Evolutionary conservation across 345 rosid species (phyloP).

Genomic region (Sonneratia alba): DNA sequence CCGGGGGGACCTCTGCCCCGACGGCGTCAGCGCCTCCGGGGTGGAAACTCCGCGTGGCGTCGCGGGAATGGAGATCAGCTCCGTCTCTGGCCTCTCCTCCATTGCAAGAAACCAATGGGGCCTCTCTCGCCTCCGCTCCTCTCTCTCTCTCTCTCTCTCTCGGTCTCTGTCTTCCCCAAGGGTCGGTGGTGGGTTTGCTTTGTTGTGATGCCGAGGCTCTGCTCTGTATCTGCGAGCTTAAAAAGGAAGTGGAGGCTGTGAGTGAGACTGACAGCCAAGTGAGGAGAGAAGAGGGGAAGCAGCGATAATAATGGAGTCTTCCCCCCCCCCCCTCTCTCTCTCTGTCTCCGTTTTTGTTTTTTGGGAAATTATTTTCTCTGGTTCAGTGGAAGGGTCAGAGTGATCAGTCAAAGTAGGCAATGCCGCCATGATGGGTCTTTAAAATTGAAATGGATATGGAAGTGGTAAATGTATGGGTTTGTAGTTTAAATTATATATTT

Average conservation of each 20-base stretch:
- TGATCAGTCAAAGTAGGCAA: too few relatives aligned
- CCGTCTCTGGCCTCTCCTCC: conserved; percentile 99
- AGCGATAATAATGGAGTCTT: neutral
- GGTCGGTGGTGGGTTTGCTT: neutral
- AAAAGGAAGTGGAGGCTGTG: neutral
- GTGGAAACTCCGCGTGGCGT: conserved; percentile 78
- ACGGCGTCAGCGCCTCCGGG: conserved; percentile 89
- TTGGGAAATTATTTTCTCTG: neutral
- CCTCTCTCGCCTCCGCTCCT: neutral
- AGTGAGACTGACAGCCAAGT: neutral
- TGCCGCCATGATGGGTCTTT: too few relatives aligned
- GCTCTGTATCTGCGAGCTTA: neutral
- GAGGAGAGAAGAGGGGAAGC: neutral
- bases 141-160: neutral
- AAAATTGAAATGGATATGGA: too few relatives aligned
- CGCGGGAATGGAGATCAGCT: conserved; percentile 91
- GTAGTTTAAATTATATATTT: too few relatives aligned
- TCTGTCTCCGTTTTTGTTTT: neutral
- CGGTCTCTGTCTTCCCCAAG: neutral
- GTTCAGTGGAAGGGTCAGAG: conserved; percentile 1
- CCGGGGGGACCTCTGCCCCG: conserved; percentile 94
- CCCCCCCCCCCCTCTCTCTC: neutral
- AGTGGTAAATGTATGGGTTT: too few relatives aligned
- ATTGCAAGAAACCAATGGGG: conserved; percentile 14
- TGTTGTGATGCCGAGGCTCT: neutral